A percentile compares a stretch with the other conserved stretches of the same genome.
phyloP scores from a whole-genome alignment of 1,284 basidiomycete genomes.

The Ustilago shanxiensis region DNA sequence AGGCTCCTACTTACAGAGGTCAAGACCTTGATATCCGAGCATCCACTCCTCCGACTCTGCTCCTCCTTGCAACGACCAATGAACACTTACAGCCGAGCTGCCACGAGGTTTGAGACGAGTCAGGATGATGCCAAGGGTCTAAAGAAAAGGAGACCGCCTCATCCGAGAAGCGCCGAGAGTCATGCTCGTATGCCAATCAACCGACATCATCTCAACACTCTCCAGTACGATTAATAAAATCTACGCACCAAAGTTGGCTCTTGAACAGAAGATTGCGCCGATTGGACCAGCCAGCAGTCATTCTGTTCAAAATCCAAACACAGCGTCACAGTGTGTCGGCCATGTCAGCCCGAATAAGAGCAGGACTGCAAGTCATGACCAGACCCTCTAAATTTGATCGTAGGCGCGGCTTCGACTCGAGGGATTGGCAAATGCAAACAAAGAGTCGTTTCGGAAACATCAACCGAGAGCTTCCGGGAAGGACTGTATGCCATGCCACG shows the following conservation, averaged over 20 bases:
- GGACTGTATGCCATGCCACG: constrained; percentile 2
- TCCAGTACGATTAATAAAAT: too few species aligned
- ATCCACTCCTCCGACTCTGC: neutral
- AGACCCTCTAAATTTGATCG: constrained; percentile 5
- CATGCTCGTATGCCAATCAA: too few species aligned
- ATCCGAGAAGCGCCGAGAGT: constrained; percentile 1
- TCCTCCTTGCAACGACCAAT: neutral
- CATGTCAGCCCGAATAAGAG: neutral
- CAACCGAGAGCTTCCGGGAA: neutral
- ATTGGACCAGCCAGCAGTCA: neutral
- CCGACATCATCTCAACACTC: too few species aligned
- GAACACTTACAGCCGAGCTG: neutral
- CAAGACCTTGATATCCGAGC: constrained; percentile 2
- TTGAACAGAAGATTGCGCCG: neutral
- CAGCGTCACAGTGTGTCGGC: neutral
- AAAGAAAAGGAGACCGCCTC: neutral
- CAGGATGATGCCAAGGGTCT: neutral
- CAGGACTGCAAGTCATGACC: too few species aligned
- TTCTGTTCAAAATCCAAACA: neutral
- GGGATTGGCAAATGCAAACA: neutral
- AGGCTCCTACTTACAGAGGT: neutral
- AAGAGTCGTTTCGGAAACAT: neutral
- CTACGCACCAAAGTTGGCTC: too few species aligned
- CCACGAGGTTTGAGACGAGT: neutral
- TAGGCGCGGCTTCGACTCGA: too few species aligned